Evolutionary conservation across 371 early-diverging fungal genomes (phyloP).

Genomic region (Neoconidiobolus thromboides): DNA sequence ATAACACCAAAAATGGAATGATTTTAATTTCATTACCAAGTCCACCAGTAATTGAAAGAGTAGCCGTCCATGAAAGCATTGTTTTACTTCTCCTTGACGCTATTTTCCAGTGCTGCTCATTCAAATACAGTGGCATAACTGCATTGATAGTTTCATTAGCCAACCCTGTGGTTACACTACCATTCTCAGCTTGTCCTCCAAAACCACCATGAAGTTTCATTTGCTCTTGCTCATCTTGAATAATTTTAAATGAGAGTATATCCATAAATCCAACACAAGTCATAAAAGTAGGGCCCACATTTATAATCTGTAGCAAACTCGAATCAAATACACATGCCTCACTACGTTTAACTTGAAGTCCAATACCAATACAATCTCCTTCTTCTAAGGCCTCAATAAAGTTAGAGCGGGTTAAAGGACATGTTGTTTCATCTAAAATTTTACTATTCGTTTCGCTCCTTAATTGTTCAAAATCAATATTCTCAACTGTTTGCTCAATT

Average conservation of each 20-base stretch:
- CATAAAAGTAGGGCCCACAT: conserved; percentile 17
- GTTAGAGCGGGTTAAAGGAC: conserved; percentile 1
- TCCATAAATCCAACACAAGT: conserved; percentile 18
- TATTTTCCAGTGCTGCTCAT: conserved; percentile 18
- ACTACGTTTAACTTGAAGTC: conserved; percentile 15
- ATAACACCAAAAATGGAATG: conserved; percentile 17
- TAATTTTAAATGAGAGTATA: conserved; percentile 13
- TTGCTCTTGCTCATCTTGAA: conserved; percentile 9
- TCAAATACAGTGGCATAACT: conserved; percentile 17
- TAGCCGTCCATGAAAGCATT: conserved; percentile 17
- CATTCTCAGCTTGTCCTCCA: neutral
- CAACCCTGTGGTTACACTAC: neutral
- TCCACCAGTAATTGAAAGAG: conserved; percentile 19
- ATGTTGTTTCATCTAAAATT: neutral
- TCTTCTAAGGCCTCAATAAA: conserved; percentile 17
- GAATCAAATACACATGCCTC: conserved; percentile 17
- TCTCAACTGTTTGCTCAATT: conserved; percentile 11
- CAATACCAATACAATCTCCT: conserved; percentile 19
- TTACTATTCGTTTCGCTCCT: conserved; percentile 6
- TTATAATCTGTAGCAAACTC: conserved; percentile 16
- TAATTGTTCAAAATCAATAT: conserved; percentile 13
- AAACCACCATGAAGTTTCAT: conserved; percentile 19
- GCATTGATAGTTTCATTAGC: conserved; percentile 10
- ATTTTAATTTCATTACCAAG: conserved; percentile 17
- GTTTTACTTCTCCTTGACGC: conserved; percentile 18